Conservation (phyloP, 768 basidiomycete species). For the Pleurotus tuber-regium region DNA sequence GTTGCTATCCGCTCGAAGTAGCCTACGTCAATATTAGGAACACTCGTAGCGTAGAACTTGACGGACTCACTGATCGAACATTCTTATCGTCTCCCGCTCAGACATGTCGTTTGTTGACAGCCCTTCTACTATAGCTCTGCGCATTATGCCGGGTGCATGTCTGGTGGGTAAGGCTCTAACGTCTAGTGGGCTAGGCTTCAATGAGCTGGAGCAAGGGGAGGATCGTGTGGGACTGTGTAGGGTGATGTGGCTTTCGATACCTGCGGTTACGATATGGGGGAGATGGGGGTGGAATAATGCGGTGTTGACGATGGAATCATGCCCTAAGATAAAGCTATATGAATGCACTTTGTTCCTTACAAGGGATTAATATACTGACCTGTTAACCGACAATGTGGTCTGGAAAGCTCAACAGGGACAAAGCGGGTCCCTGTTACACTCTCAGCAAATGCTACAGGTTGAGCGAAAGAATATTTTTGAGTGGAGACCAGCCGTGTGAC, state of each 20-base stretch:
- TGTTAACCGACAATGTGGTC: conserved; percentile 57
- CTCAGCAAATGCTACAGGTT: conserved; percentile 45
- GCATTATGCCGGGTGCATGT: no score
- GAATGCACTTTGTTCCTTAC: background rate
- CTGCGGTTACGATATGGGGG: conserved; percentile 65
- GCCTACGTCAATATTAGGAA: no score
- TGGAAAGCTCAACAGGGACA: conserved; percentile 60
- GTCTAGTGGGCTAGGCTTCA: conserved; percentile 43
- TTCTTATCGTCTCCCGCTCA: conserved; percentile 52
- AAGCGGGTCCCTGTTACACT: conserved; percentile 37
- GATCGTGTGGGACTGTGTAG: conserved; percentile 64
- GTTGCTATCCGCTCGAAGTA: no score
- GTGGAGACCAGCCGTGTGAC: conserved; percentile 14
- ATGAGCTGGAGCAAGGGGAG: conserved; percentile 49
- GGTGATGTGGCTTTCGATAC: conserved; percentile 67
- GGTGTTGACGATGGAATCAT: conserved; percentile 77
- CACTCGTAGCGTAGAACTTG: no score
- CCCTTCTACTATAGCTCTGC: conserved; percentile 30
- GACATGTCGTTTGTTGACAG: conserved; percentile 28
- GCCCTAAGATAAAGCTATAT: conserved; percentile 38
- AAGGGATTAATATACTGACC: conserved; percentile 38
- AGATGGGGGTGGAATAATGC: conserved; percentile 70
- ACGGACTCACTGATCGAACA: conserved; percentile 69
- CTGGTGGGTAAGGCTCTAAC: conserved; percentile 48
- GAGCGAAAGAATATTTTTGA: conserved; percentile 5